Evolutionary conservation across 805 yeast genomes (phyloP), one percentile per base, ranked within the genome.

Genomic region (Tetrapisispora pingtungensis): DNA sequence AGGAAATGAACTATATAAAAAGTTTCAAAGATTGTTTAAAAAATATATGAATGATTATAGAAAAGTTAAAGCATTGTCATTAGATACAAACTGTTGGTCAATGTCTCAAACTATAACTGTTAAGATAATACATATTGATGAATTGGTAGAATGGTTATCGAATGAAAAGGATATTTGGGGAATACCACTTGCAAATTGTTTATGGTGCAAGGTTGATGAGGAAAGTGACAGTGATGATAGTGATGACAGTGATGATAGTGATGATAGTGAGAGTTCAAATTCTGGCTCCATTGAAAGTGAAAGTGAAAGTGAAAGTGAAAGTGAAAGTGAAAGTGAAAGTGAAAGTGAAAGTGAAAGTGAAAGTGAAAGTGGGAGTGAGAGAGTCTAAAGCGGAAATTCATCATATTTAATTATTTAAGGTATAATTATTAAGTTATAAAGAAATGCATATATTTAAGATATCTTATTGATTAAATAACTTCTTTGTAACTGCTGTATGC

Each of bases 121-220:
- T 6, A 38, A 46, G 19, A 45, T 78, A 43, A 64, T 68, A 5
- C 73, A 77, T 55, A 70, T 90, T 65, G 97, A 90, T 61, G 90
- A 81, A 56, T 74, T 81, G 56, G 73, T 78, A 0, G 96, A 90
- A 53, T 64, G 65, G 34, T 58, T 90, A 39, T 59, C 82, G 22
- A 66, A 57, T 1, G 68, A 73, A 31, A 76, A 74, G 33, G 71
- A 86, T 47, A 81, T 83, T 18, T 74, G 84, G 52, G 96, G 85
- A 40, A 65, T 88, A 42, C 77, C 84, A 2, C 57, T 90, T 40
- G 95, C 96, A 49, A 86, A 51, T 49, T 87, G 57, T 58, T 70
- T 48, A 35, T 61, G 65, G 66, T 50, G 55, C 45, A 44, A 51
- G 38, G 48, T 51, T 14, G 58, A 48, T 20, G 57, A 49, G 20